These are phyloP conservation scores for Marasmius fiardii DNA, from an alignment of 1,284 basidiomycete genomes.

Conservation along the genomic window DNA sequence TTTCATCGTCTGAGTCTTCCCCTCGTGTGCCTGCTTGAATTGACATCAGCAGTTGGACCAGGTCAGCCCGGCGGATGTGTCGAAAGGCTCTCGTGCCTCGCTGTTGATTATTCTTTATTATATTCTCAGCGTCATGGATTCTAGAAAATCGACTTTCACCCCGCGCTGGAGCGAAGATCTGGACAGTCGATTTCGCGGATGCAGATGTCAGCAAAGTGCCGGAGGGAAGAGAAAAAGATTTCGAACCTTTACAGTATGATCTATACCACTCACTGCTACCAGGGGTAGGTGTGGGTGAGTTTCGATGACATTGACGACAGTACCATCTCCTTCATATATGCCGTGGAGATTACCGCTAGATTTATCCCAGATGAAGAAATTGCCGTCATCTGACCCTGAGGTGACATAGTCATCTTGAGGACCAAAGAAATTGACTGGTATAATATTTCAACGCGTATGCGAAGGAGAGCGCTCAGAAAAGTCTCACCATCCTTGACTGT, in stretches of 20 bases:
- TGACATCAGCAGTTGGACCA: constrained; percentile 7
- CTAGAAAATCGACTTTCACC: constrained; percentile 49
- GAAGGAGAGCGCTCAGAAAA: not conserved
- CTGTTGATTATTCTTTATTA: constrained; percentile 50
- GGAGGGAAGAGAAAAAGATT: not conserved
- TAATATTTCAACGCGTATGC: not conserved
- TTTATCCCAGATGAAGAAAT: constrained; percentile 86
- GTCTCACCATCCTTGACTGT: constrained; percentile 88
- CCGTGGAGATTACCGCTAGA: constrained; percentile 60
- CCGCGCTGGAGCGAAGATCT: constrained; percentile 71
- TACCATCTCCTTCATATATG: constrained; percentile 81
- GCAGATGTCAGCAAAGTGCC: constrained; percentile 3
- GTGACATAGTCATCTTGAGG: constrained; percentile 74
- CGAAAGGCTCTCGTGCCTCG: constrained; percentile 19
- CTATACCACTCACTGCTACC: constrained; percentile 87
- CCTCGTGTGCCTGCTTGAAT: constrained; percentile 2
- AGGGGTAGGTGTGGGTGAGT: constrained; percentile 80
- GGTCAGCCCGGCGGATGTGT: constrained; percentile 8
- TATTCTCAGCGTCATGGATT: constrained; percentile 45
- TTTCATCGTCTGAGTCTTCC: not conserved
- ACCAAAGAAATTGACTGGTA: constrained; percentile 80
- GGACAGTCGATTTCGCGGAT: not conserved
- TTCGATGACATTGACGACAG: constrained; percentile 86
- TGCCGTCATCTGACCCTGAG: constrained; percentile 90
- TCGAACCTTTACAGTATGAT: constrained; percentile 79